Base-by-base conservation (phyloP, 768 basidiomycete genomes). In the Phanerodontia chrysosporium region DNA sequence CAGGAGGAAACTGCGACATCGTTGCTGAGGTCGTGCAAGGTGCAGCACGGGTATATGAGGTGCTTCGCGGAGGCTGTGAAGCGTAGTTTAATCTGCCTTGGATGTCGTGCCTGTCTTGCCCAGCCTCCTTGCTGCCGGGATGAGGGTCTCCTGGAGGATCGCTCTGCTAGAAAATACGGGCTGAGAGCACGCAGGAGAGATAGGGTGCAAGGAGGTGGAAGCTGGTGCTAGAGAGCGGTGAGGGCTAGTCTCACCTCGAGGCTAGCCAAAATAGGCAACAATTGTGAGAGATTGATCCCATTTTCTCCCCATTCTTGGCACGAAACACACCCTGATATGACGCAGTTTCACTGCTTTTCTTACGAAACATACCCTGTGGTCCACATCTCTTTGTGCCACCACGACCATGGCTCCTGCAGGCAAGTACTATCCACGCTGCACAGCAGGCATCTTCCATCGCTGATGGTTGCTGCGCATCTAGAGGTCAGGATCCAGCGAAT, bases 1-100 rank as follows among this genome's bases (percentile, higher is more conserved):
- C 78, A 63, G 78, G 76, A 49, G 69, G 72, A 51, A 77, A 77
- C 30, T 69, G 70, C 21, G 78, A 78, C 78, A 80, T 79, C 25
- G 32, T 49, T 10, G 56, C 8, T n/a, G 22, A 27, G 35, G 3
- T 36, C 45, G 28, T 30, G 5, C 2, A 29, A 45, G 35, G 32
- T 14, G 45, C 30, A 57, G 6, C n/a, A 13, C 5, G 46, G 30
- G 52, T 53, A 39, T 53, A 53, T 42, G 52, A 53, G 13, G 18
- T 5, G 30, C 21, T 35, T 57, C 46, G 21, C 24, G 14, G 30
- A 36, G 35, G 45, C 56, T 57, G 56, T 57, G 56, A 45, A 48
- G 56, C 48, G 12, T 18, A 12, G 39, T 42, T n/a, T 5, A 5
- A 18, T 42, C 18, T 51, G 49, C 28, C 49, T 29, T 51, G 49